Evolutionary conservation across 306 rosid genomes (phyloP), one percentile per base, ranked within the genome.

Genomic region (Phaseolus lunatus): DNA sequence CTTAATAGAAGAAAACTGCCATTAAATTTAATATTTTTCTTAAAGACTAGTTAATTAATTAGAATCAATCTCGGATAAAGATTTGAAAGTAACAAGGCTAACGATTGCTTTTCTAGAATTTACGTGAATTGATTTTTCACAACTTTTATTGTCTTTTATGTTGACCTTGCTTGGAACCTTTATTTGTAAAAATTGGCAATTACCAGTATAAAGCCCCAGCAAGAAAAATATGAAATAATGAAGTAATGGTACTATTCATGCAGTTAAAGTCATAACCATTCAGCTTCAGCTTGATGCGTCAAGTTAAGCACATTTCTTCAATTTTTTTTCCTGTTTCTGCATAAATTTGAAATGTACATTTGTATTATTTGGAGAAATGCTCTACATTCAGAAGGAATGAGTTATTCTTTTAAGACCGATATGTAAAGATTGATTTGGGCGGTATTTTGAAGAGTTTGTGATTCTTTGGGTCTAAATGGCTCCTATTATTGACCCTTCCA

Each of bases 301-400:
- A 45, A 19, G 82, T 81, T 43, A 76, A 50, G 43, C 47, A 20
- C 44, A 19, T 48, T 52, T 9, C 45, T 68, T 70, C 58, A 31
- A 1, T 7, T 35, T 47, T 35, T 47, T 8, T 1, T 18, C 53
- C 20, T 44, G 61, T 81, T 69, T 61, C 37, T 39, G 16, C 48
- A 67, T 71, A 31, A 82, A 44, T 31, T 27, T 77, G 77, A 41
- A 47, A 43, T 64, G 13, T 23, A 26, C 19, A 2, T 18, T 26
- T 67, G 39, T 70, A 70, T 52, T 77, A 78, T 78, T 56, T 18
- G 37, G 70, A 83, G 80, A 44, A 65, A 33, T 44, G 64, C 16
- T 19, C 24, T 27, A 9, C 39, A 56, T 77, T 53, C 41, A 18
- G 49, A 45, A 77, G 45, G 49, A 43, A 72, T 5, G 8, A 9